Evolutionary conservation across 148 eudicot species (phyloP), one percentile per base, ranked within the genome.

Genomic region (Persicaria tinctoria): DNA sequence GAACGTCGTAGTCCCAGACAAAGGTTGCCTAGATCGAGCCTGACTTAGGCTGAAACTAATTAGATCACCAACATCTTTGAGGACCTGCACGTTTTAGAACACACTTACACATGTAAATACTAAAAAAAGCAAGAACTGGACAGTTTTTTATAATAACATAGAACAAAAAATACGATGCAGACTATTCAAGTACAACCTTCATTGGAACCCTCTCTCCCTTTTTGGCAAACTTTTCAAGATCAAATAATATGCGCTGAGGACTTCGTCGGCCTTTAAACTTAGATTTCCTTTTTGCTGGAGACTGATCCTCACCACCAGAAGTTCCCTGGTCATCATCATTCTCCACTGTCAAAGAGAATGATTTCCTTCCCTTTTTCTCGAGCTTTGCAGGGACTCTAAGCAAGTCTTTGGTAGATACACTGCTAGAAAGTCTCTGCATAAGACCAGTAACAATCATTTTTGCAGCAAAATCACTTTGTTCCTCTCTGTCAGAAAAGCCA

Each of bases 1-100:
- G 81, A 96, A 96, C 23, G 91, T 96, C 17, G 99, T 96, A 16
- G 93, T 85, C 77, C 94, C 97, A 78, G 92, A 89, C 68, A 95
- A 83, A 48, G 88, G 90, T 80, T 87, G 97, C 62, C 83, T 92
- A 79, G 84, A 84, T 75, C 82, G 88, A 83, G 94, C 89, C 75
- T 87, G 91, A 73, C 60, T 90, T 60, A 92, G 83, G 13, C 90
- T 82, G 75, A 85, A 82, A 77, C 79, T 85, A 79, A 89, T 79
- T 75, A 92, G 73, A 73, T 89, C 92, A 71, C 87, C 86, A 59
- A 92, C 85, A 83, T 92, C 94, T 87, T 87, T 86, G 54, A 87
- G 90, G 78, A 90, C 93, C 99, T 96, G 88, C 80, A 80, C 20
- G 18, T 48, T 71, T 66, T 66, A 66, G 46, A 41, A 66, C 44